Conservation (phyloP, 139 green algal genomes). For the Zygnema circumcarinatum region DNA sequence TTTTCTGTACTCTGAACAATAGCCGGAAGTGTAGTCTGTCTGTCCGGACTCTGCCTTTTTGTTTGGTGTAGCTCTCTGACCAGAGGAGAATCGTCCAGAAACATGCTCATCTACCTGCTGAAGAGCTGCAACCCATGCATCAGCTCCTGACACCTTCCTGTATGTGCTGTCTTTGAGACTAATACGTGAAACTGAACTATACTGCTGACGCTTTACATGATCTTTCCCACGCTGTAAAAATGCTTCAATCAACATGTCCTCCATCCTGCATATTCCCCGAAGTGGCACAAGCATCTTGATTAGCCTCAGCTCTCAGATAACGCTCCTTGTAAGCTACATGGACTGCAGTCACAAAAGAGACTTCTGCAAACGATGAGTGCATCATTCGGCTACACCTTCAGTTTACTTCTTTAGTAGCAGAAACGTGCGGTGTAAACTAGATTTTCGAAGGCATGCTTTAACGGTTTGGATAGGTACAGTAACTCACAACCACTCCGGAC, state of each 20-base stretch:
- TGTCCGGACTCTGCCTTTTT: not conserved
- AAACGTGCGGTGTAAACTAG: not conserved
- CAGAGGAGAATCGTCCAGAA: not conserved
- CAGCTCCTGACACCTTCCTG: not conserved
- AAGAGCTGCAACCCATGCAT: not conserved
- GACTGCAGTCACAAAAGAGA: not conserved
- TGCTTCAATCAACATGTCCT: not conserved
- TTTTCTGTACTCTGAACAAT: no score
- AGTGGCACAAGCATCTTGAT: not conserved
- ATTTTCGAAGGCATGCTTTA: no score
- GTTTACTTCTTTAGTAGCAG: not conserved
- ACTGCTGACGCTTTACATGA: not conserved
- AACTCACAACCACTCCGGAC: no score
- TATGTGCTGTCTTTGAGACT: not conserved
- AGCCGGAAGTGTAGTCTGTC: no score
- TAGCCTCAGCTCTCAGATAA: no score
- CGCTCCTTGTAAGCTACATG: not conserved
- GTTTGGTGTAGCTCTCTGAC: not conserved
- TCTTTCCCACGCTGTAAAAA: not conserved
- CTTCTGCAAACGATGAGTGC: not conserved
- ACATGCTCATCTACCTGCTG: not conserved
- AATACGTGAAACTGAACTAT: not conserved
- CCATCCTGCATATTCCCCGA: not conserved
- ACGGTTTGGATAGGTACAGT: no score
- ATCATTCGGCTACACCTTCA: not conserved